Evolutionary conservation across 768 basidiomycete species (phyloP).

Genomic region (Amanita phalloides): DNA sequence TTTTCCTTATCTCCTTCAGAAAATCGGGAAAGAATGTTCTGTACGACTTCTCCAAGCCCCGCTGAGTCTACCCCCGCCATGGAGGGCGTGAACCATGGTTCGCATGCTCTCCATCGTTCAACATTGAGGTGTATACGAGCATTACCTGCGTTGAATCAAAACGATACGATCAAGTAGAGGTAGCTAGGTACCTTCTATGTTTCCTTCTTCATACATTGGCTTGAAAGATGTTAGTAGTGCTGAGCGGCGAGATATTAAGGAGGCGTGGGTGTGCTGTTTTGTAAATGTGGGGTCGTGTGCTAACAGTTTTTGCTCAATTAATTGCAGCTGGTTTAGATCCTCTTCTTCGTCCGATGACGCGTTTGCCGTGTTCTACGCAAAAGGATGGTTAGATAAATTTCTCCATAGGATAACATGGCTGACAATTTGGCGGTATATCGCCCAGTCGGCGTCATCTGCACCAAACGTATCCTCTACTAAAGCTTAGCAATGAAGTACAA

Average conservation of each 20-base stretch:
- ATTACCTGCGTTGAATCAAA: slow-evolving; percentile 27
- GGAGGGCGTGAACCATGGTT: slow-evolving; percentile 86
- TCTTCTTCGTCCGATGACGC: slow-evolving; percentile 87
- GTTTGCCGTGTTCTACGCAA: slow-evolving; percentile 49
- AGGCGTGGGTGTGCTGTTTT: slow-evolving; percentile 69
- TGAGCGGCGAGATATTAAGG: slow-evolving; percentile 65
- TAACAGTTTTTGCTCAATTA: slow-evolving; percentile 74
- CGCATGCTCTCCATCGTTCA: slow-evolving; percentile 85
- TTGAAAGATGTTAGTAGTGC: slow-evolving; percentile 82
- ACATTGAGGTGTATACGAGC: slow-evolving; percentile 82
- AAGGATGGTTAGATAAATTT: background rate
- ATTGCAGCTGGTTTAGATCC: slow-evolving; percentile 60
- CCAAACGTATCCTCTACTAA: slow-evolving; percentile 83
- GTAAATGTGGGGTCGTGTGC: slow-evolving; percentile 82
- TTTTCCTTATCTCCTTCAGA: slow-evolving; percentile 52
- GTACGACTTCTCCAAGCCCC: slow-evolving; percentile 86
- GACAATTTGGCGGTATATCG: slow-evolving; percentile 95
- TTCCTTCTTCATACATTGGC: slow-evolving; percentile 68
- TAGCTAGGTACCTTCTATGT: slow-evolving; percentile 40
- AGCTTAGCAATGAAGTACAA: background rate
- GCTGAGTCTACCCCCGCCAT: slow-evolving; percentile 95
- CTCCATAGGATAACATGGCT: slow-evolving; percentile 11
- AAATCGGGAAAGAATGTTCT: slow-evolving; percentile 71
- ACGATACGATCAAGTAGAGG: background rate
- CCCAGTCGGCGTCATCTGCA: slow-evolving; percentile 93